Evolutionary conservation across 495 filamentous ascomycete species (phyloP).

Genomic region (Podospora bellae-mahoneyi): DNA sequence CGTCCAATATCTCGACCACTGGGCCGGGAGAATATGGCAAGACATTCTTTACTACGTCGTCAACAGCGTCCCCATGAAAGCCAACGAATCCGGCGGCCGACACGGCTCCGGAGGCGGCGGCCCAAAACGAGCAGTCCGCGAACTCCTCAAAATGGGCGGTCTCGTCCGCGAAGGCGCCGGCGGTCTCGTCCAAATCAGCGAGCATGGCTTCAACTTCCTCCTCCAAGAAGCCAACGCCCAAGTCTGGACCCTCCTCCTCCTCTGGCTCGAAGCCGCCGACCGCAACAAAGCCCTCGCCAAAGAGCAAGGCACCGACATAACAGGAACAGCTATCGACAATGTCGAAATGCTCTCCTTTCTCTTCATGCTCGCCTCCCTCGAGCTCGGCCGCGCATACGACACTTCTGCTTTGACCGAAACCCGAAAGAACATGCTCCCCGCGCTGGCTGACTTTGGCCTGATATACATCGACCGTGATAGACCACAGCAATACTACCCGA

Average conservation of each 20-base stretch:
- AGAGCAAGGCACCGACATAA: background rate
- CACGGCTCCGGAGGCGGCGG: slow-evolving; percentile 26
- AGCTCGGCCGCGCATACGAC: slow-evolving; percentile 85
- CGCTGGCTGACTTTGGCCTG: slow-evolving; percentile 84
- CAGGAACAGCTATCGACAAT: slow-evolving; percentile 64
- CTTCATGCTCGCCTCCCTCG: slow-evolving; percentile 90
- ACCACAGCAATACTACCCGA: slow-evolving; percentile 79
- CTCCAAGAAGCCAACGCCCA: slow-evolving; percentile 93
- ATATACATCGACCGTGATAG: slow-evolving; percentile 62
- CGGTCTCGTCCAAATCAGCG: slow-evolving; percentile 66
- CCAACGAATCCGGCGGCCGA: slow-evolving; percentile 29
- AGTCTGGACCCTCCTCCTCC: slow-evolving; percentile 90
- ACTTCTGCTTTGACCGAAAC: slow-evolving; percentile 72
- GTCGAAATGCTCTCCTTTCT: slow-evolving; percentile 94
- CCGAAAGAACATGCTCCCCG: slow-evolving; percentile 80
- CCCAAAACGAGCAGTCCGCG: slow-evolving; percentile 70
- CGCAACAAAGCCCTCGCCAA: slow-evolving; percentile 38
- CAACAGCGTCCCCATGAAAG: slow-evolving; percentile 42
- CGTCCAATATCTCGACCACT: slow-evolving; percentile 72
- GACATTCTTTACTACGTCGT: slow-evolving; percentile 95
- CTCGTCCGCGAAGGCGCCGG: slow-evolving; percentile 64
- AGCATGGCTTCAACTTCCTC: slow-evolving; percentile 89
- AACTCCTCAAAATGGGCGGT: slow-evolving; percentile 72
- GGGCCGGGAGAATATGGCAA: slow-evolving; percentile 89
- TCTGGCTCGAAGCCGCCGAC: slow-evolving; percentile 86